phyloP scores from a whole-genome alignment of 352 stramenopile species.

The Bremia lactucae region DNA sequence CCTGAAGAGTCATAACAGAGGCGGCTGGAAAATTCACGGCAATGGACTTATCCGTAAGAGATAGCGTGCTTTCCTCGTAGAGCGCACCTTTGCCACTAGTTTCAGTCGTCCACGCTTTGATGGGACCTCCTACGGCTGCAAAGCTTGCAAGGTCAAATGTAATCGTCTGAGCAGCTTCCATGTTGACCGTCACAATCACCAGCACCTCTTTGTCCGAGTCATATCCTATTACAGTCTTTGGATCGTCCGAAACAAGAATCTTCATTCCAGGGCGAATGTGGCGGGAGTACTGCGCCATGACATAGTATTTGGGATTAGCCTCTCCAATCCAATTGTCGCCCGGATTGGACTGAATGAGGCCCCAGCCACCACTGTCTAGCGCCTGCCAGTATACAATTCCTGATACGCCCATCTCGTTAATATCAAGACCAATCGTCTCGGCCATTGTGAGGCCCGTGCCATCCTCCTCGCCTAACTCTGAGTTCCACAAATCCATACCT shows the following conservation, averaged over 20 bases:
- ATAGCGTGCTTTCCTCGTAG: conserved; percentile 18
- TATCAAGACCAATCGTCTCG: conserved; percentile 43
- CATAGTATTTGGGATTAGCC: conserved; percentile 40
- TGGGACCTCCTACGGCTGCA: conserved; percentile 12
- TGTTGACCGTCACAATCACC: conserved; percentile 41
- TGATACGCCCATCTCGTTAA: conserved; percentile 45
- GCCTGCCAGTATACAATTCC: conserved; percentile 58
- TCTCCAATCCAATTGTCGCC: conserved; percentile 31
- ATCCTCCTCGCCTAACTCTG: conserved; percentile 42
- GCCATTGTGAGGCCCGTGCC: conserved; percentile 39
- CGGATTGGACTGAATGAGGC: conserved; percentile 22
- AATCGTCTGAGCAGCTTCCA: conserved; percentile 18
- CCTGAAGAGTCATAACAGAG: conserved; percentile 17
- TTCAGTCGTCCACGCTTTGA: conserved; percentile 36
- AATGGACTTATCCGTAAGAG: conserved; percentile 10
- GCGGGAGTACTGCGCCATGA: conserved; percentile 44
- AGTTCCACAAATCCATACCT: conserved; percentile 43
- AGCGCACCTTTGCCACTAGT: conserved; percentile 25
- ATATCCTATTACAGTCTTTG: conserved; percentile 34
- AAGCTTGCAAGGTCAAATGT: conserved; percentile 34
- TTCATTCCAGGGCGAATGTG: conserved; percentile 42
- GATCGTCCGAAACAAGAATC: conserved; percentile 29
- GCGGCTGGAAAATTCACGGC: conserved; percentile 10
- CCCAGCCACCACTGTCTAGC: conserved; percentile 40
- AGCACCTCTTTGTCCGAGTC: conserved; percentile 28